Evolutionary conservation across 139 green algal genomes (phyloP).

Genomic region (Limnomonas spitsbergensis): DNA sequence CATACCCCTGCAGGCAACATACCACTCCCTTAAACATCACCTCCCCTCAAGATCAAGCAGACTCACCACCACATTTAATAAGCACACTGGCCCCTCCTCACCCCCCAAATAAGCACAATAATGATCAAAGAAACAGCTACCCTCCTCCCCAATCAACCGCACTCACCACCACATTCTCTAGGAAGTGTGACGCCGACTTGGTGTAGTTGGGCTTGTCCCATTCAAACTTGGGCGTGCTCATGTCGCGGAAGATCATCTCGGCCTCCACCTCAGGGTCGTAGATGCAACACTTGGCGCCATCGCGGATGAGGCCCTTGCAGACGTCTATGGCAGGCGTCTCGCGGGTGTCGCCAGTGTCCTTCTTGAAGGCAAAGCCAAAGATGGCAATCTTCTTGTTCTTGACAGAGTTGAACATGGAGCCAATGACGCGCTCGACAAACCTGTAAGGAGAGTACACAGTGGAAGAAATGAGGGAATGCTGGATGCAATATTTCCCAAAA

Average conservation of each 20-base stretch:
- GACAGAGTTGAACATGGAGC: conserved; percentile 99
- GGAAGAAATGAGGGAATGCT: no score
- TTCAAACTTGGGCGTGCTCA: conserved; percentile 83
- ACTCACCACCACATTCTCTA: conserved; percentile 51
- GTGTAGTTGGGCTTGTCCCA: conserved; percentile 85
- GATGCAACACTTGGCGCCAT: conserved; percentile 62
- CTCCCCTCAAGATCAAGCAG: no score
- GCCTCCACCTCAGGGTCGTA: conserved; percentile 90
- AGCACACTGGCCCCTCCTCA: no score
- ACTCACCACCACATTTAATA: no score
- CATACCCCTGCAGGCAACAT: no score
- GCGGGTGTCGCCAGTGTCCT: conserved; percentile 92
- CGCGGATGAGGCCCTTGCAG: conserved; percentile 78
- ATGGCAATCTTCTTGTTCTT: conserved; percentile 91
- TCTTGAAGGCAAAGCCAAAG: conserved; percentile 99
- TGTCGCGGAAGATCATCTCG: conserved; percentile 81
- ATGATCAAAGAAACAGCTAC: no score
- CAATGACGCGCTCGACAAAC: conserved; percentile 94
- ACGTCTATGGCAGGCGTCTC: conserved; percentile 99
- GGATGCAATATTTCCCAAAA: no score
- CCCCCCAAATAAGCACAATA: no score
- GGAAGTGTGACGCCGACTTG: conserved; percentile 41
- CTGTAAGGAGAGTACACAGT: no score
- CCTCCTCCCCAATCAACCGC: no score
- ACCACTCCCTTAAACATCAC: no score